Evolutionary conservation across 495 filamentous ascomycete species (phyloP).

Genomic region (Aspergillus bridgeri): DNA sequence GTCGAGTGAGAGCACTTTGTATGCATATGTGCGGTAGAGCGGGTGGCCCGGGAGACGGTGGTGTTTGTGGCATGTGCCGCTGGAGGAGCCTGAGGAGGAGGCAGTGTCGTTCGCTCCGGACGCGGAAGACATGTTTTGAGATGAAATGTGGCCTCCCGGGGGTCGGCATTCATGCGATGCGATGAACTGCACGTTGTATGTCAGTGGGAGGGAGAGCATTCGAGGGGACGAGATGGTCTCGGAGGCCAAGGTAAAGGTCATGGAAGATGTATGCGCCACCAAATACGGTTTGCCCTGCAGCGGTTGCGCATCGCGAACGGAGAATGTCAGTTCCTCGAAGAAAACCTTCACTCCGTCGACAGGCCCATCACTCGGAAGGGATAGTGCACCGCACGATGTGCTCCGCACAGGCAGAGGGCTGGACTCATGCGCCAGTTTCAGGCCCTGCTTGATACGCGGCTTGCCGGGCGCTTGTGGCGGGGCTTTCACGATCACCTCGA

Average conservation of each 20-base stretch:
- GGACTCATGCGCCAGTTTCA: slow-evolving; percentile 30
- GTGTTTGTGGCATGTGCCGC: slow-evolving; percentile 8
- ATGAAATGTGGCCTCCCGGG: slow-evolving; percentile 37
- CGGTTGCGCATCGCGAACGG: slow-evolving; percentile 17
- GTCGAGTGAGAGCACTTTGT: slow-evolving; percentile 51
- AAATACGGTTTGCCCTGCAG: slow-evolving; percentile 27
- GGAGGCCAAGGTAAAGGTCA: slow-evolving; percentile 46
- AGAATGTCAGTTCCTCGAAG: slow-evolving; percentile 23
- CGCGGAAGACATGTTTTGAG: slow-evolving; percentile 38
- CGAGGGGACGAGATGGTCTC: slow-evolving; percentile 28
- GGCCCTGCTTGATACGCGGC: slow-evolving; percentile 40
- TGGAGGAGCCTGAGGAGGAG: slow-evolving; percentile 19
- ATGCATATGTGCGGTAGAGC: slow-evolving; percentile 59
- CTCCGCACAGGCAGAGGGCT: slow-evolving; percentile 41
- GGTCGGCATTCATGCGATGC: slow-evolving; percentile 63
- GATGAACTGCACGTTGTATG: slow-evolving; percentile 63
- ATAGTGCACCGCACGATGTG: slow-evolving; percentile 45
- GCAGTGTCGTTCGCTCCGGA: slow-evolving; percentile 32
- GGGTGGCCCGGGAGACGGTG: slow-evolving; percentile 55
- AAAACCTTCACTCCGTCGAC: slow-evolving; percentile 12
- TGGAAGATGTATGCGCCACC: slow-evolving; percentile 48
- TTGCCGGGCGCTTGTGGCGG: slow-evolving; percentile 18
- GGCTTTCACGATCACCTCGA: slow-evolving; percentile 51
- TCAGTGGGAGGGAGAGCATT: slow-evolving; percentile 46
- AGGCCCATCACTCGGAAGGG: slow-evolving; percentile 27